Evolutionary conservation across 306 rosid genomes (phyloP), one percentile per base, ranked within the genome.

Genomic region (Castanea mollissima): DNA sequence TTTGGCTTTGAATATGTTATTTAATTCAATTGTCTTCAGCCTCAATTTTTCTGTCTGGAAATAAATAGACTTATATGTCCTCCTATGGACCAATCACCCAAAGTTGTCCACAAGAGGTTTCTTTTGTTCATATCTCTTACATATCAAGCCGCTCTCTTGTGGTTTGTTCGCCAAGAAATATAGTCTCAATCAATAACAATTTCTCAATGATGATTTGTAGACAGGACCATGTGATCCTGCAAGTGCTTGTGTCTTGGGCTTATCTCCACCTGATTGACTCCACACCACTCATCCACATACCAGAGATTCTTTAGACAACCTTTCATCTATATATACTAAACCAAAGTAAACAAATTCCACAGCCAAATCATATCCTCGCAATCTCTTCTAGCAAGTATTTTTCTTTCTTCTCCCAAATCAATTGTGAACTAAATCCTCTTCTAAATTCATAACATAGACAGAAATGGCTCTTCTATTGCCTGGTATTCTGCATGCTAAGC

Each of bases 401-500:
- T 18, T 18, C 23, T 67, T n/a, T 58, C 41, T 18, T 14, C 46
- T 29, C 65, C 64, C 16, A n/a, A 27, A 68, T 74, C 25, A 56
- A 52, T 76, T 71, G 8, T 75, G 67, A 46, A 35, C 7, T 44
- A 0, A 15, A 60, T 3, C 69, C 55, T 29, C 49, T 38, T 3
- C 41, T 16, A 23, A 46, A 71, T n/a, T 59, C 32, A 49, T 49
- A 84, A 84, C 72, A 58, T 62, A 34, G 64, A 34, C 31, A 16
- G 21, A 27, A 78, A 85, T 77, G 88, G 88, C 77, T 73, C 58
- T 85, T 68, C 86, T 58, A 52, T 81, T 81, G 58, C 81, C 83
- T 23, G 76, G 75, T 64, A 75, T 78, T 19, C 58, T 49, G 60
- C 74, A 69, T 35, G 78, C 52, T 44, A 80, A 80, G 29, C 52